phyloP scores from a whole-genome alignment of 2,329 filamentous ascomycete genomes.

The Arthrobotrys entomopaga region DNA sequence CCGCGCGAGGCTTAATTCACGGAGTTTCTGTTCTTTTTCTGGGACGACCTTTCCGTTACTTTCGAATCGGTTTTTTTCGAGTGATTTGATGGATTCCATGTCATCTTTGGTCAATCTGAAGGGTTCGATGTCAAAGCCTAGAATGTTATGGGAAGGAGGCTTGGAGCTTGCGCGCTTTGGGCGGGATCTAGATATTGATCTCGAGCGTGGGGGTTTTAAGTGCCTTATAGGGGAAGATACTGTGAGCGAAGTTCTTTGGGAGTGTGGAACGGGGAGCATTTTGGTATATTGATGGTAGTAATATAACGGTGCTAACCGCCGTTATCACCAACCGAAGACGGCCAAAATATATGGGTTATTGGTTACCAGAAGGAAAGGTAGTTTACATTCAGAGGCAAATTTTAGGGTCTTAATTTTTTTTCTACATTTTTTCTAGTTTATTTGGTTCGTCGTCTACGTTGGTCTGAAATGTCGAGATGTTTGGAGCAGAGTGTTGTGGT shows the following conservation, averaged over 20 bases:
- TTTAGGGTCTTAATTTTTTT: no score
- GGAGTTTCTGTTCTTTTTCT: conserved; percentile 28
- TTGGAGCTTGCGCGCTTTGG: conserved; percentile 13
- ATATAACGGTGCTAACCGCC: no score
- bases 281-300: neutral
- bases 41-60: conserved; percentile 29
- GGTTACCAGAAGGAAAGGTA: no score
- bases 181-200: conserved; percentile 20
- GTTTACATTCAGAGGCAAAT: no score
- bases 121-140: conserved; percentile 37
- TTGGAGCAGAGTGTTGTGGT: conserved; percentile 9
- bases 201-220: conserved; percentile 12
- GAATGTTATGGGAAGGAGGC: conserved; percentile 8
- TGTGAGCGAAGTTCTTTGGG: conserved; percentile 21
- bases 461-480: no score
- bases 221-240: conserved; percentile 13
- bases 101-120: conserved; percentile 42
- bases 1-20: conserved; percentile 34
- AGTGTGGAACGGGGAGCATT: conserved; percentile 7
- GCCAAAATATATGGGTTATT: no score
- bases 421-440: no score
- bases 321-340: no score
- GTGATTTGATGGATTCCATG: conserved; percentile 32
- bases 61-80: conserved; percentile 32
- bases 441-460: no score